Percentiles rank a stretch among this genome's conserved stretches.
These are phyloP conservation scores for Blastobotrys americana DNA, from an alignment of 805 yeast genomes.

Conservation along the genomic window DNA sequence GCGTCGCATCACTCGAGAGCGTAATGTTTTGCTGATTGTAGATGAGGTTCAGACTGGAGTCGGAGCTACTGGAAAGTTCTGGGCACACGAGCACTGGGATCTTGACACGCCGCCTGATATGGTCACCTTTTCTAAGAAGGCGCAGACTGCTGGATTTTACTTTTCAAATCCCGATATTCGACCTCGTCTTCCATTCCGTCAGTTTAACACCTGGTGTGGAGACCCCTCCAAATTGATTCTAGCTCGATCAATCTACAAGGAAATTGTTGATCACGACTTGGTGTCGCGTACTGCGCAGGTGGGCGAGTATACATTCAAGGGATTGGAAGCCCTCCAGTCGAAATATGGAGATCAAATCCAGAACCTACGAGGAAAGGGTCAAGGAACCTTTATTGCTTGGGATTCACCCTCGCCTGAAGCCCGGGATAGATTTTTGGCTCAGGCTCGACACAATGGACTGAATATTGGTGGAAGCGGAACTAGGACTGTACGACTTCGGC, in stretches of 20 bases:
- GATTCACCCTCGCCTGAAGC: slow-evolving; percentile 46
- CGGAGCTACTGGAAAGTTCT: slow-evolving; percentile 77
- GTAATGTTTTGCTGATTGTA: slow-evolving; percentile 64
- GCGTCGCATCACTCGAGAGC: slow-evolving; percentile 64
- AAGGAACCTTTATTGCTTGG: slow-evolving; percentile 82
- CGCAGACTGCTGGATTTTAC: slow-evolving; percentile 84
- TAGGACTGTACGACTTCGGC: slow-evolving; percentile 71
- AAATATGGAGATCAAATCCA: slow-evolving; percentile 47
- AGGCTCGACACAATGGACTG: slow-evolving; percentile 58
- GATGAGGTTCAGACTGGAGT: slow-evolving; percentile 91
- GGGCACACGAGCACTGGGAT: slow-evolving; percentile 87
- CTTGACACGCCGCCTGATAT: slow-evolving; percentile 70
- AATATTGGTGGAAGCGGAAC: slow-evolving; percentile 85
- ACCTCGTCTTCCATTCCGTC: slow-evolving; percentile 76
- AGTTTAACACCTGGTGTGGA: slow-evolving; percentile 92
- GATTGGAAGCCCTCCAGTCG: slow-evolving; percentile 48
- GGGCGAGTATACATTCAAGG: slow-evolving; percentile 57
- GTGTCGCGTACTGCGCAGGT: slow-evolving; percentile 49
- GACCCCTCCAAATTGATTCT: slow-evolving; percentile 76
- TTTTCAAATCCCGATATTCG: slow-evolving; percentile 65
- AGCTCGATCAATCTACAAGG: slow-evolving; percentile 65
- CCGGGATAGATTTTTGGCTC: slow-evolving; percentile 55
- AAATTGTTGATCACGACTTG: slow-evolving; percentile 54
- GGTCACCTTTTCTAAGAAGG: slow-evolving; percentile 81
- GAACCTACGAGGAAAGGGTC: slow-evolving; percentile 64